phyloP scores from a whole-genome alignment of 2,329 filamentous ascomycete species.

The Apiospora koreana region DNA sequence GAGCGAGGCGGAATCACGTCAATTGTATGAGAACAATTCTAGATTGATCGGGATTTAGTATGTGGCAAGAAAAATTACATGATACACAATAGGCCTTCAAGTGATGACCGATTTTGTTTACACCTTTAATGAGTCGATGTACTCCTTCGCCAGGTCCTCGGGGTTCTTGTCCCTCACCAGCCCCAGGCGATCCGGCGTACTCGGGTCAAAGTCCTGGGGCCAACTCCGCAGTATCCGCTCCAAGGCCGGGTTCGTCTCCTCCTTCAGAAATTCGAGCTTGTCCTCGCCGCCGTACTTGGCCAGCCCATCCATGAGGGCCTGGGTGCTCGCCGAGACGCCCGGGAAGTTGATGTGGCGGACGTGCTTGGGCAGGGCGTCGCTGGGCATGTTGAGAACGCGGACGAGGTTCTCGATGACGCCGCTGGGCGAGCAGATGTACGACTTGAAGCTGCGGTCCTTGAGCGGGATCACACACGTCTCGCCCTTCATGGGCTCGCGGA shows the following conservation, averaged over 20 bases:
- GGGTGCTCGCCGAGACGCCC: constrained; percentile 57
- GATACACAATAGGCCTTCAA: background rate
- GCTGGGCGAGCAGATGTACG: constrained; percentile 56
- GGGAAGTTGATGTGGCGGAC: constrained; percentile 59
- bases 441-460: constrained; percentile 48
- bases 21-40: background rate
- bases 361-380: constrained; percentile 42
- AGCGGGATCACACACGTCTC: constrained; percentile 54
- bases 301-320: constrained; percentile 61
- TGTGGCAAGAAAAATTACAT: background rate
- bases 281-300: constrained; percentile 57
- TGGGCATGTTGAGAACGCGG: constrained; percentile 42
- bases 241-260: constrained; percentile 54
- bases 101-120: background rate
- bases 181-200: constrained; percentile 50
- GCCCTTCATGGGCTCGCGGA: constrained; percentile 61
- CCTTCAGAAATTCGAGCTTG: constrained; percentile 51
- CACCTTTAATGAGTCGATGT: constrained; percentile 42
- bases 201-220: constrained; percentile 58
- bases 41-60: no score
- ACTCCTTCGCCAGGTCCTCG: constrained; percentile 58
- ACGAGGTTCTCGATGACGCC: constrained; percentile 55
- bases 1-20: background rate
- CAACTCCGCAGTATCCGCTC: constrained; percentile 62
- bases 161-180: constrained; percentile 52